A percentile compares a stretch with the other conserved stretches of the same genome.
These are phyloP conservation scores for Apiospora phragmitis DNA, from an alignment of 2,329 filamentous ascomycete genomes.

Conservation along the genomic window DNA sequence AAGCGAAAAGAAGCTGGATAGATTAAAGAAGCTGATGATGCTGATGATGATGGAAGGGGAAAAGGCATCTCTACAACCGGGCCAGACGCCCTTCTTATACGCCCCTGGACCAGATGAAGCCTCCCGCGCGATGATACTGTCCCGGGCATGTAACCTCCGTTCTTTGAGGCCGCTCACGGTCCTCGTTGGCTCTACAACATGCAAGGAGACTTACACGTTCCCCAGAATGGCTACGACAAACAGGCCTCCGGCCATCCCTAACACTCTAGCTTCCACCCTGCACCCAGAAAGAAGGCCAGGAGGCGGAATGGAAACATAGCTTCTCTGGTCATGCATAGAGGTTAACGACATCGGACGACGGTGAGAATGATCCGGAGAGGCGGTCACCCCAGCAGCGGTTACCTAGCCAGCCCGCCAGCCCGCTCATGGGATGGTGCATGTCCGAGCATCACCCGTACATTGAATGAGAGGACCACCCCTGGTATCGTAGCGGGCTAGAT, in stretches of 20 bases:
- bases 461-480: not conserved
- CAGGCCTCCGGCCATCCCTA: not conserved
- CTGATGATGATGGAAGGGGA: slow-evolving; percentile 22
- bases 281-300: not conserved
- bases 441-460: not conserved
- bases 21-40: slow-evolving; percentile 18
- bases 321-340: not conserved
- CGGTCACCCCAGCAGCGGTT: not conserved
- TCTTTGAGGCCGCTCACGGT: not conserved
- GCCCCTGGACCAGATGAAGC: slow-evolving; percentile 16
- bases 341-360: not conserved
- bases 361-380: not conserved
- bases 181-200: not conserved
- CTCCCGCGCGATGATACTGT: not conserved
- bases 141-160: slow-evolving; percentile 9
- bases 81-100: slow-evolving; percentile 22
- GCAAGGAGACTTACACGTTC: not conserved
- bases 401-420: not conserved
- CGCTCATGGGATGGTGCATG: not conserved
- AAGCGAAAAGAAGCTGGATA: slow-evolving; percentile 8
- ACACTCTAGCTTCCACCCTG: not conserved
- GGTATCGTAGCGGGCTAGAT: not conserved
- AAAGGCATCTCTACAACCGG: slow-evolving; percentile 15
- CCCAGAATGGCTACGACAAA: not conserved
- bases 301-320: not conserved